These are phyloP conservation scores for Tagetes patula DNA, from an alignment of 129 eudicot genomes.

Conservation along the genomic window DNA sequence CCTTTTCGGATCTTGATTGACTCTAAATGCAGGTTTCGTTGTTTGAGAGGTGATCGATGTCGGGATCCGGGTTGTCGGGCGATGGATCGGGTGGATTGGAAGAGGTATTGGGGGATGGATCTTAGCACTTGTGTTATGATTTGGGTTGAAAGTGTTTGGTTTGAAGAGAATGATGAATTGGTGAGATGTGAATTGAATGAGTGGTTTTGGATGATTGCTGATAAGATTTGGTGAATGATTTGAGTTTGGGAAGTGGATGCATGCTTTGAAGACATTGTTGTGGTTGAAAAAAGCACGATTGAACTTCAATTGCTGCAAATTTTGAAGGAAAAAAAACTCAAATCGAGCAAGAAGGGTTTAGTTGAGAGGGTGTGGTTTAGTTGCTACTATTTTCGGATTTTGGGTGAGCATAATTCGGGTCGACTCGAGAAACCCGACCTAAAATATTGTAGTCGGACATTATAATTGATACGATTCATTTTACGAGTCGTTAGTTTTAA, in stretches of 20 bases:
- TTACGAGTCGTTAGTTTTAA: too few species aligned
- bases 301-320: too few species aligned
- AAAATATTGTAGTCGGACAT: too few species aligned
- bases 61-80: conserved; percentile 69
- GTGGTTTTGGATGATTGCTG: conserved; percentile 58
- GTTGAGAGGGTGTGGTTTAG: too few species aligned
- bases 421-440: too few species aligned
- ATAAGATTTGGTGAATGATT: conserved; percentile 52
- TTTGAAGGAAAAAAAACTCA: too few species aligned
- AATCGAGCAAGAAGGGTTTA: too few species aligned
- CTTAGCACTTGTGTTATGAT: conserved; percentile 55
- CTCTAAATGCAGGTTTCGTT: conserved; percentile 60
- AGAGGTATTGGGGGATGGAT: conserved; percentile 60
- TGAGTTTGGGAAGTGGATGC: conserved; percentile 19
- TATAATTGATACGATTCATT: too few species aligned
- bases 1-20: conserved; percentile 39
- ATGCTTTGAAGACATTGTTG: conserved; percentile 34
- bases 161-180: background rate
- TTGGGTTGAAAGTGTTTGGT: conserved; percentile 16
- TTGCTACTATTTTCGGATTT: too few species aligned
- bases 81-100: conserved; percentile 67
- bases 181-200: conserved; percentile 41
- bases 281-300: background rate
- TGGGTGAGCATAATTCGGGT: too few species aligned
- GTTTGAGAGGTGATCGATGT: conserved; percentile 78